Base-by-base conservation (phyloP, 768 basidiomycete genomes). In the Dictyophora rubrovolvata region DNA sequence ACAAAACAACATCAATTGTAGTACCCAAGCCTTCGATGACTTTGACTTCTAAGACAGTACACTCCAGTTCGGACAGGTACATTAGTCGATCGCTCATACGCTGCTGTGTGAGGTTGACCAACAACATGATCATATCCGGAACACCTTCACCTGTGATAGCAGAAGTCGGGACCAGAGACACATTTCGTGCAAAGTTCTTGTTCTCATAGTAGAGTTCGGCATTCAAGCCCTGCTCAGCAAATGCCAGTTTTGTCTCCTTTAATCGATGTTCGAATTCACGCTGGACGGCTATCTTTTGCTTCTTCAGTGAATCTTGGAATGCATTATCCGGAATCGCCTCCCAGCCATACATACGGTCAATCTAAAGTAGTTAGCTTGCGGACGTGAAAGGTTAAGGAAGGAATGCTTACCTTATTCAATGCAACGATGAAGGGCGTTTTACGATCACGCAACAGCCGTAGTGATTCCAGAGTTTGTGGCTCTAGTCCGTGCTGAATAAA, bases 371-470 rank as follows among this genome's bases (percentile, higher is more conserved):
- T 59, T 10, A 59, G 57, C 50, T 49, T 47, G 48, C 12, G 37
- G 16, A 18, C 8, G 12, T 14, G 14, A 46, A 2, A 17, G n/a
- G n/a, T n/a, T n/a, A 54, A 55, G 47, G 33, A 42, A 42, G 33
- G 17, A 54, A 47, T 55, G 56, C 70, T 20, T 63, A 86, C 90
- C 79, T 99, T 97, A 78, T 99, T 99, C 51, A 99, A 77, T 5
- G 96, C 96, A 53, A 99, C 95, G 59, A 99, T 95, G 77, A 99
- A 99, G 0, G 96, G 96, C 7, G 95, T 98, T 74, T 96, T 96
- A 55, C 86, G 83, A 69, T 95, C 93, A 63, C 87, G 80, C 53
- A 99, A 79, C 60, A 99, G 75, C 46, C 94, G 87, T 28, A 99
- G 78, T 3, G 95, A 97, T 72, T 99, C 96, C 55, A 98, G 76